Base-by-base conservation (phyloP, 2,329 filamentous ascomycete genomes). In the Samsoniella hepiali region DNA sequence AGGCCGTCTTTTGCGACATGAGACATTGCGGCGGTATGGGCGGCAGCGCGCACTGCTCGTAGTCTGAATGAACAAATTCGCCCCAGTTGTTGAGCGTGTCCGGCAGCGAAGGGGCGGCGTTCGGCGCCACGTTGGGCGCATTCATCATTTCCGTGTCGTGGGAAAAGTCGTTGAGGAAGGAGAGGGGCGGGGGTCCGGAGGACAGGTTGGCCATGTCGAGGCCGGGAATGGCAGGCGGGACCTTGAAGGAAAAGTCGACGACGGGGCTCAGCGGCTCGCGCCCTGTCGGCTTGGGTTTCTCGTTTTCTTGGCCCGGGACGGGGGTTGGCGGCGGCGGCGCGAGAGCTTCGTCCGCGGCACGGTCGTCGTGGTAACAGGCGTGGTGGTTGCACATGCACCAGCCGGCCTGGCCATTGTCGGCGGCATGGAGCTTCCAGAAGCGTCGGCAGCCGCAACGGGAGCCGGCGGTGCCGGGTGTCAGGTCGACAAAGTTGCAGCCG, bases 371-470 rank as follows among this genome's bases (percentile, higher is more conserved):
- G 65, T 79, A 87, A 71, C 84, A 87, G 60, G 84, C 84, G 72
- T 87, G 84, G 68, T 87, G 84, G 59, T 81, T 82, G 69, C 84
- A 87, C 84, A 87, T 86, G 74, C 84, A 87, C 78, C 80, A 85
- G 65, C 76, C 75, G 34, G 76, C 69, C 69, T 84, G 79, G 60
- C 80, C 70, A 56, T 73, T 71, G 38, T 69, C 74, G 53, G 71
- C 67, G 61, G 72, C 68, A 62, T 74, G 74, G 65, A 79, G 80
- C 69, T 79, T 80, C 83, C 84, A 87, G 74, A 87, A 87, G 59
- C 84, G 83, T 67, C 84, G 84, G 68, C 84, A 87, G 70, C 84
- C 84, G 66, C 84, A 87, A 65, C 79, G 79, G 38, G 80, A 76
- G 64, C 81, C 82, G 70, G 78, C 79, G 66, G 82, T 77, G 63